Evolutionary conservation across 805 yeast species (phyloP), one percentile per base, ranked within the genome.

Genomic region (Myxozyma melibiosi): DNA sequence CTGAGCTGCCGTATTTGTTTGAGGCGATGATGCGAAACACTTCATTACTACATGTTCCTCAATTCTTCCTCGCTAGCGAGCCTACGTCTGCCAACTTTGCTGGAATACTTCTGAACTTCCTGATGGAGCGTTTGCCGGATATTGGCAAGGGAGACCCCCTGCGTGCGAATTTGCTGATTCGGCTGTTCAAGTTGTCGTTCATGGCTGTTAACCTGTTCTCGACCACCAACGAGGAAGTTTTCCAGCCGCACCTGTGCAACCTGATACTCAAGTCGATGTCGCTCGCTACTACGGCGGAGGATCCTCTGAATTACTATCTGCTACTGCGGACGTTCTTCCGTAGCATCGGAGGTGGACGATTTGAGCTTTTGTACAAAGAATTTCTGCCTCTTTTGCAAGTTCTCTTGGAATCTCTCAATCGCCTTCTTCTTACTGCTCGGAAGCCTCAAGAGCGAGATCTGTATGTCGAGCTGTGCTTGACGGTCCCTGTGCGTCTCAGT

Each of bases 191-290:
- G 71, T 76, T 94, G 38, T 90, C 96, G 65, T 92, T 94, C 72
- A 90, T 92, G 96, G 90, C 97, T 2, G 97, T 94, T 2, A 92
- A 90, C 66, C 75, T 92, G 48, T 92, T 90, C 70, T 97, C 98
- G 0, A 61, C 70, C 0, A 82, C 86, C 2, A 95, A 94, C 68
- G 99, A 95, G 72, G 77, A 82, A 56, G 96, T 94, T 4, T 79
- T 94, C 7, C 75, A 91, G 42, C 97, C 97, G 0, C 96, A 94
- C 68, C 78, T 94, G 67, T 86, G 88, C 68, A 84, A 86, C 58
- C 76, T 95, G 66, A 90, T 94, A 33, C 74, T 94, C 62, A 85
- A 87, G 55, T 88, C 95, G 0, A 76, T 94, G 69, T 84, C 84
- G 57, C 78, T 83, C 52, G 84, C 97, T 0, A 86, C 97, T 0